Conservation (phyloP, 2,329 filamentous ascomycete genomes). For the Aspergillus transmontanensis region DNA sequence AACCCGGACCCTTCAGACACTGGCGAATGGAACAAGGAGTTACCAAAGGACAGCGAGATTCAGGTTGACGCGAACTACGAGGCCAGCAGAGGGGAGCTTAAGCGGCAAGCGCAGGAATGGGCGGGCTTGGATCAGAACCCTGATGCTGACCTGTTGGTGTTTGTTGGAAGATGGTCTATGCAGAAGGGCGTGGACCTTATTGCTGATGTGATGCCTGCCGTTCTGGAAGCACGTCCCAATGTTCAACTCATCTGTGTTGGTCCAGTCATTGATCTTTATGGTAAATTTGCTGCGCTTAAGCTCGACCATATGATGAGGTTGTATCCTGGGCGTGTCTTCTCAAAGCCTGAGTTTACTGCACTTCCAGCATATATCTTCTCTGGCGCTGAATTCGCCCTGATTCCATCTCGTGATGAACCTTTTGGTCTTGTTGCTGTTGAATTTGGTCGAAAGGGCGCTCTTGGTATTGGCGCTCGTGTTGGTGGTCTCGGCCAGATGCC, state of each 20-base stretch:
- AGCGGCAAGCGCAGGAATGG: slow-evolving; percentile 68
- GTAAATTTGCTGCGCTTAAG: slow-evolving; percentile 68
- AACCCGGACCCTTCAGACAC: slow-evolving; percentile 69
- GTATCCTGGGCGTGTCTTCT: slow-evolving; percentile 67
- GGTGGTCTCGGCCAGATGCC: slow-evolving; percentile 72
- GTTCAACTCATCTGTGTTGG: slow-evolving; percentile 66
- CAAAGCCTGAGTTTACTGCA: slow-evolving; percentile 69
- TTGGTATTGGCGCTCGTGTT: slow-evolving; percentile 67
- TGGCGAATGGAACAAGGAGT: slow-evolving; percentile 60
- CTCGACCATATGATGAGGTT: slow-evolving; percentile 65
- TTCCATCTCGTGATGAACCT: slow-evolving; percentile 69
- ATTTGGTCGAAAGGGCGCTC: slow-evolving; percentile 68
- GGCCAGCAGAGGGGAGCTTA: slow-evolving; percentile 54
- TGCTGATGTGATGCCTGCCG: slow-evolving; percentile 66
- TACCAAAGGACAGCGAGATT: slow-evolving; percentile 53
- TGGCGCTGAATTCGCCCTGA: slow-evolving; percentile 68
- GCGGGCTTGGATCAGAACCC: slow-evolving; percentile 64
- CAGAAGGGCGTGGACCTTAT: slow-evolving; percentile 71
- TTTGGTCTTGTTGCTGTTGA: slow-evolving; percentile 71
- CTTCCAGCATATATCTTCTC: slow-evolving; percentile 69
- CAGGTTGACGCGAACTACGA: slow-evolving; percentile 59
- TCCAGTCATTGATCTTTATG: slow-evolving; percentile 68
- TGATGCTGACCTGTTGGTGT: slow-evolving; percentile 66
- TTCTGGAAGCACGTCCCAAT: slow-evolving; percentile 62
- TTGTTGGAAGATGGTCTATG: slow-evolving; percentile 70